A percentile compares a stretch with the other conserved stretches of the same genome.
Conservation (phyloP, 2,329 filamentous ascomycete genomes). For the Cladosporium velox region DNA sequence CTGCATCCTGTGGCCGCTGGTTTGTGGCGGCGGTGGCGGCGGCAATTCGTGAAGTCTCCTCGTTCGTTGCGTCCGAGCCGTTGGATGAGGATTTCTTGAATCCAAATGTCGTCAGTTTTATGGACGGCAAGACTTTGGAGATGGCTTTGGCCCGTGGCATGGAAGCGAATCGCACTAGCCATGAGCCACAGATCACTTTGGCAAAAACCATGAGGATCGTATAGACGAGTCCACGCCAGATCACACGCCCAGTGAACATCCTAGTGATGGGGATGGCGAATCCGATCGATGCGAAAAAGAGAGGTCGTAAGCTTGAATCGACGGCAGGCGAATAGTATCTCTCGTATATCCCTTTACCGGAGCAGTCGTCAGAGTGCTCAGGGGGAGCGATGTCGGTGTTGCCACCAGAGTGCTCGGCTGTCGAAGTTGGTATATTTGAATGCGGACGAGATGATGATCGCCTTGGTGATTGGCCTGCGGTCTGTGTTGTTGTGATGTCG, state of each 20-base stretch:
- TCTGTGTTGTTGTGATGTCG: not conserved
- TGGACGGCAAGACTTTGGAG: constrained; percentile 6
- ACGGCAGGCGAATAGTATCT: constrained; percentile 50
- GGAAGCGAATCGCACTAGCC: constrained; percentile 42
- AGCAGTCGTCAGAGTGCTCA: not conserved
- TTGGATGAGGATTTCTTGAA: not conserved
- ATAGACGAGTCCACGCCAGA: constrained; percentile 76
- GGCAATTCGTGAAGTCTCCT: not conserved
- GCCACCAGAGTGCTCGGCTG: not conserved
- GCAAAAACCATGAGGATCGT: constrained; percentile 66
- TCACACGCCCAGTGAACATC: constrained; percentile 63
- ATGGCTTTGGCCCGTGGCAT: not conserved
- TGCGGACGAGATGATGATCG: not conserved
- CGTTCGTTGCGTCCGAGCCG: not conserved
- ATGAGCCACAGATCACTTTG: constrained; percentile 45
- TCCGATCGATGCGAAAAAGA: constrained; percentile 76
- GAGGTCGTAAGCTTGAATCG: constrained; percentile 62
- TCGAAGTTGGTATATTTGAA: not conserved
- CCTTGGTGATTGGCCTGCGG: not conserved
- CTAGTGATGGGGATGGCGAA: constrained; percentile 74
- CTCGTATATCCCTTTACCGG: constrained; percentile 42
- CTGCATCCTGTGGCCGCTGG: not conserved
- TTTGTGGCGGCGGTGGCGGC: not conserved
- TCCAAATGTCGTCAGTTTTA: not conserved
- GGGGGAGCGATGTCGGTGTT: not conserved